phyloP scores from a whole-genome alignment of 2,329 filamentous ascomycete genomes.

The Hypoxylon sp. region DNA sequence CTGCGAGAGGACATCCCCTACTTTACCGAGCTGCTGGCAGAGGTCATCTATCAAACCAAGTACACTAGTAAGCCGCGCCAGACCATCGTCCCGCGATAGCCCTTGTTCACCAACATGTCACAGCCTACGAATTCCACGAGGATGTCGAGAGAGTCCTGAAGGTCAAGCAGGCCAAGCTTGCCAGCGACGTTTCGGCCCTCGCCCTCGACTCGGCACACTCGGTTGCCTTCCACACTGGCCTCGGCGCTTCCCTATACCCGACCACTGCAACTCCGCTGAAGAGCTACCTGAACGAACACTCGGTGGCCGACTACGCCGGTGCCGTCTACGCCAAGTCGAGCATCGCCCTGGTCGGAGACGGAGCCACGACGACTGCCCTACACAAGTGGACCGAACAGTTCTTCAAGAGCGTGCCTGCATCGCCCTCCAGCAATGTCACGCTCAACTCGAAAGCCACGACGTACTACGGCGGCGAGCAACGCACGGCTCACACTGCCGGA shows the following conservation, averaged over 20 bases:
- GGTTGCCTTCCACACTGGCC: conserved; percentile 70
- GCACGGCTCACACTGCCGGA: conserved; percentile 76
- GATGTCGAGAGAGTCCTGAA: conserved; percentile 81
- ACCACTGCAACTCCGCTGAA: conserved; percentile 74
- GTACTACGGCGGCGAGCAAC: conserved; percentile 96
- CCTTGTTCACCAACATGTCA: conserved; percentile 24
- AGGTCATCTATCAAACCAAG: conserved; percentile 88
- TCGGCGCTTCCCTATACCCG: conserved; percentile 80
- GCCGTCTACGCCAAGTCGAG: conserved; percentile 88
- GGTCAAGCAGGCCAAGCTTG: conserved; percentile 76
- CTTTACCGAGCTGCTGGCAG: conserved; percentile 93
- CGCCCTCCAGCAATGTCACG: conserved; percentile 59
- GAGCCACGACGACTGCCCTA: conserved; percentile 77
- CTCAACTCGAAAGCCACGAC: conserved; percentile 73
- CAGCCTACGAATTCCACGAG: conserved; percentile 91
- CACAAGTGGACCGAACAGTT: conserved; percentile 93
- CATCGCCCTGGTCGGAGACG: conserved; percentile 90
- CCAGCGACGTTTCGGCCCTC: conserved; percentile 68
- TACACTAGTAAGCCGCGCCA: conserved; percentile 70
- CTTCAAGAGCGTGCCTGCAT: conserved; percentile 75
- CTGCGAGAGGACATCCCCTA: conserved; percentile 95
- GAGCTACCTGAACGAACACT: conserved; percentile 81
- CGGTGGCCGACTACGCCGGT: conserved; percentile 77
- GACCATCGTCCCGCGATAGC: conserved; percentile 21
- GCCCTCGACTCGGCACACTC: conserved; percentile 85